A percentile compares a stretch with the other conserved stretches of the same genome.
Evolutionary conservation across 148 eudicot species (phyloP).

Genomic region (Fallopia convolvulus): DNA sequence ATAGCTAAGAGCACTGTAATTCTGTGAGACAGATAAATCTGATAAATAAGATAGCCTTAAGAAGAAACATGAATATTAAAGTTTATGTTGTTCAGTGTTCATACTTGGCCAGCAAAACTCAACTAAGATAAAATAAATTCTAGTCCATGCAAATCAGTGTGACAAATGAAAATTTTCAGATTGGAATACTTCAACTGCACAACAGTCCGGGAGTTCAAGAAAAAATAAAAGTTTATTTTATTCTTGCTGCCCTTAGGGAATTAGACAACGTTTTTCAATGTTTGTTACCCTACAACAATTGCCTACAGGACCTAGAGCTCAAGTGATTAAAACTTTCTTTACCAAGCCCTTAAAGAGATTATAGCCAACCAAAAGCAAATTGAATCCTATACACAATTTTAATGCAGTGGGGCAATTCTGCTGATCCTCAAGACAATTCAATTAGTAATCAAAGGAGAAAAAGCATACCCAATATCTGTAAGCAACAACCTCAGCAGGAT

Average conservation of each 20-base stretch:
- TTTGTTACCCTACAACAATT: not conserved
- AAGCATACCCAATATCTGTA: slow-evolving; percentile 77
- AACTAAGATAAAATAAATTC: not conserved
- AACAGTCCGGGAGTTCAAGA: not conserved
- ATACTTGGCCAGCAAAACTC: not conserved
- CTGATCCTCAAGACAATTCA: not conserved
- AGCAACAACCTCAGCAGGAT: slow-evolving; percentile 79
- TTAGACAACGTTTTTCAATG: not conserved
- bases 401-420: not conserved
- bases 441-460: not conserved
- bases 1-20: slow-evolving; percentile 84
- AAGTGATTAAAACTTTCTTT: not conserved
- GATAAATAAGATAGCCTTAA: slow-evolving; percentile 48
- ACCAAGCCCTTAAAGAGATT: not conserved
- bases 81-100: not conserved
- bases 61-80: slow-evolving; percentile 6
- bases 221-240: not conserved
- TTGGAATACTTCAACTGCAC: not conserved
- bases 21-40: slow-evolving; percentile 70
- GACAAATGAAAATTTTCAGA: not conserved
- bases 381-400: not conserved
- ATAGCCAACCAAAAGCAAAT: not conserved
- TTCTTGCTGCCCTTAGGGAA: not conserved
- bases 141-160: not conserved
- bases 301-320: not conserved